These are phyloP conservation scores for Kockiozyma suomiensis DNA, from an alignment of 805 yeast species.

Conservation along the genomic window DNA sequence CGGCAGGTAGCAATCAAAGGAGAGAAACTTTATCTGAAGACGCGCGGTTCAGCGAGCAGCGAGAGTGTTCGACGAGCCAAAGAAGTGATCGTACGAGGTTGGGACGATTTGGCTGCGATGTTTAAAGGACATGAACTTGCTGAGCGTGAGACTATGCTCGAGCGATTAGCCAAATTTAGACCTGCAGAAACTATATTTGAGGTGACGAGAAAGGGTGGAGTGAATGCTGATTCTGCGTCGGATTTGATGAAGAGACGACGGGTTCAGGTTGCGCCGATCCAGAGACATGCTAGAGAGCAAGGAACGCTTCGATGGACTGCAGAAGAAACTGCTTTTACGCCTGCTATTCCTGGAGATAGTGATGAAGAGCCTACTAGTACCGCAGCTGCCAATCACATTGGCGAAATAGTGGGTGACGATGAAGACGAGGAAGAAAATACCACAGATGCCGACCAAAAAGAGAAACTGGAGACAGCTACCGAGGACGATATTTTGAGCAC, in stretches of 20 bases:
- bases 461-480: constrained; percentile 41
- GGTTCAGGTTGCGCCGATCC: constrained; percentile 84
- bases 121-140: constrained; percentile 45
- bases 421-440: constrained; percentile 41
- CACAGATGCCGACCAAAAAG: background rate
- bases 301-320: constrained; percentile 2
- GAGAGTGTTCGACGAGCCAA: constrained; percentile 86
- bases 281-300: constrained; percentile 68
- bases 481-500: constrained; percentile 46
- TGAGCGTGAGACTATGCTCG: constrained; percentile 69
- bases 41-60: constrained; percentile 81
- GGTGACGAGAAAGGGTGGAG: constrained; percentile 56
- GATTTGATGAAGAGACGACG: constrained; percentile 86
- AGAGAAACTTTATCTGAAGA: constrained; percentile 81
- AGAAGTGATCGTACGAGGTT: constrained; percentile 59
- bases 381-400: background rate
- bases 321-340: background rate
- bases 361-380: constrained; percentile 41
- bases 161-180: constrained; percentile 66
- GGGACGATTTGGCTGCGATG: constrained; percentile 86
- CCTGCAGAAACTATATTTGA: constrained; percentile 93
- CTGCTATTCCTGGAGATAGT: constrained; percentile 38
- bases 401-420: background rate
- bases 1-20: constrained; percentile 80
- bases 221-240: constrained; percentile 67